Evolutionary conservation across 2,329 filamentous ascomycete genomes (phyloP).

Genomic region (Coniochaeta hoffmannii): DNA sequence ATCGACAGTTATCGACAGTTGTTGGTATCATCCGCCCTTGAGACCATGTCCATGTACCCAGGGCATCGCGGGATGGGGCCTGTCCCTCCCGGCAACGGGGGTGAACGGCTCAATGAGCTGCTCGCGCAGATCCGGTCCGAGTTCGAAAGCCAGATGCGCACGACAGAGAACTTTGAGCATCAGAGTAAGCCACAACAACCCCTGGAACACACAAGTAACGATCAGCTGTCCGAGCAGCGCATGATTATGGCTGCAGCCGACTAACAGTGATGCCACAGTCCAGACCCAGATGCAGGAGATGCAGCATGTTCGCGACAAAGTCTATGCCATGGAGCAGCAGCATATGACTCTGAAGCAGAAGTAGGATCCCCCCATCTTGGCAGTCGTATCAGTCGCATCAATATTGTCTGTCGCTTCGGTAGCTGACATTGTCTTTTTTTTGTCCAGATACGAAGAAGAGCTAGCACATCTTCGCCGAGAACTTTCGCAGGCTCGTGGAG

Average conservation of each 20-base stretch:
- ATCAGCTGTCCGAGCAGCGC: not conserved
- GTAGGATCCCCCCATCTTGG: constrained; percentile 44
- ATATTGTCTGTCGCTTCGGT: no score
- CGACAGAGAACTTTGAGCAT: constrained; percentile 82
- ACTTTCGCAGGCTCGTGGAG: constrained; percentile 67
- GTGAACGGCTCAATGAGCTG: constrained; percentile 75
- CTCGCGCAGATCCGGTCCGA: constrained; percentile 86
- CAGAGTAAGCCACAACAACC: constrained; percentile 64
- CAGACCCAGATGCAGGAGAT: constrained; percentile 89
- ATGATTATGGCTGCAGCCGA: not conserved
- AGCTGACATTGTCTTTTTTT: constrained; percentile 7
- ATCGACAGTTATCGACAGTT: no score
- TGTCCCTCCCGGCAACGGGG: constrained; percentile 46
- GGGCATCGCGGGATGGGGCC: constrained; percentile 75
- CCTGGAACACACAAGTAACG: not conserved
- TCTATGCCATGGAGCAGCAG: constrained; percentile 85
- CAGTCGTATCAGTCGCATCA: no score
- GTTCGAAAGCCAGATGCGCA: constrained; percentile 77
- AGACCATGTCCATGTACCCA: constrained; percentile 72
- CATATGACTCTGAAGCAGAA: constrained; percentile 87
- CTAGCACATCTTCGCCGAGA: constrained; percentile 80
- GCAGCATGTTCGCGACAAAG: constrained; percentile 87
- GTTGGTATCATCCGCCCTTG: not conserved
- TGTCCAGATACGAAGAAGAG: constrained; percentile 81
- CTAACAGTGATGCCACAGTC: constrained; percentile 47